phyloP scores from a whole-genome alignment of 225 moss, liverwort and hornwort genomes.

The Anthoceros angustus region DNA sequence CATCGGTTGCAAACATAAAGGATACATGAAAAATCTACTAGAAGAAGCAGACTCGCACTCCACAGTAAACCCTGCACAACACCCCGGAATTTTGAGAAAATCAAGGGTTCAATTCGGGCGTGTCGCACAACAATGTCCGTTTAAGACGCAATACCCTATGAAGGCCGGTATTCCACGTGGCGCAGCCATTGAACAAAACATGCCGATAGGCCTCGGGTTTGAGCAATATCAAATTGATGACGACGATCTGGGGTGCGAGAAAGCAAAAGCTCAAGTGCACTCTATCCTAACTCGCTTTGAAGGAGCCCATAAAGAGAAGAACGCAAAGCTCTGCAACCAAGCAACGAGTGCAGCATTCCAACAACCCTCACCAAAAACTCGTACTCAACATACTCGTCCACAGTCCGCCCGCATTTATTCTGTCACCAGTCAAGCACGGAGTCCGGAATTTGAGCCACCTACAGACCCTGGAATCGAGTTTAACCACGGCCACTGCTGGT shows the following conservation, averaged over 20 bases:
- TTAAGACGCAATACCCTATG: too few species aligned
- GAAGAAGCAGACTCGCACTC: too few species aligned
- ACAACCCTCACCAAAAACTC: conserved; percentile 52
- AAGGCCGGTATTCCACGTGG: too few species aligned
- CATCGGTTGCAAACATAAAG: too few species aligned
- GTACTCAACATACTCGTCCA: conserved; percentile 83
- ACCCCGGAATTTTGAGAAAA: too few species aligned
- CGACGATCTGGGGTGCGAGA: conserved; percentile 38
- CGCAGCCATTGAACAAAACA: conserved; percentile 47
- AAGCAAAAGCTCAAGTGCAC: background rate
- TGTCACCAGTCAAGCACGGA: conserved; percentile 16
- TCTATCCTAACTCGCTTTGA: conserved; percentile 5
- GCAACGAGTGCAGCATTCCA: background rate
- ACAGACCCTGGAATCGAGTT: background rate
- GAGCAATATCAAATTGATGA: conserved; percentile 80
- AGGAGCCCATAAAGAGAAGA: background rate
- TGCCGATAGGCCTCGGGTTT: conserved; percentile 81
- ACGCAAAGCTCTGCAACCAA: background rate
- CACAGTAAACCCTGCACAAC: too few species aligned
- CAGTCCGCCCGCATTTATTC: conserved; percentile 43
- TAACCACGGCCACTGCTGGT: background rate
- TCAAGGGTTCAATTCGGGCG: too few species aligned
- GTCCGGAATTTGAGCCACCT: conserved; percentile 3
- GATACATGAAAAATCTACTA: too few species aligned
- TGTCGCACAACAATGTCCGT: too few species aligned